phyloP scores from a whole-genome alignment of 2,329 filamentous ascomycete species.

The Stagonosporopsis tanaceti region DNA sequence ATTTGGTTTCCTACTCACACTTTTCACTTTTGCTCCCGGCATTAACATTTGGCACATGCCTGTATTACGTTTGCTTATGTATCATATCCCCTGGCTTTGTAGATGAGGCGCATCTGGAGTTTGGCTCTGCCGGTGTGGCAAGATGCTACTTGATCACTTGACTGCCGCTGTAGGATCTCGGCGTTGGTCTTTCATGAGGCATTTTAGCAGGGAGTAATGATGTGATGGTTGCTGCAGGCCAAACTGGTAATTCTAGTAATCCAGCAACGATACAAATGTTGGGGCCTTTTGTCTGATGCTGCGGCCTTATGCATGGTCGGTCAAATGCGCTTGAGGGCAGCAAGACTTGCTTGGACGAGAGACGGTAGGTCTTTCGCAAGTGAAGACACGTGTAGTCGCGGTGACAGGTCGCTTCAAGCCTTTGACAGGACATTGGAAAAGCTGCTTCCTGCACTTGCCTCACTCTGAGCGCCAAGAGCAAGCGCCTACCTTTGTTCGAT shows the following conservation, averaged over 20 bases:
- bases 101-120: slow-evolving; percentile 25
- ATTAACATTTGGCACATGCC: slow-evolving; percentile 16
- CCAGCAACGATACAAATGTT: slow-evolving; percentile 3
- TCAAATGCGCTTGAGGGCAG: neutral
- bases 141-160: slow-evolving; percentile 6
- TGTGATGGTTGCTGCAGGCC: slow-evolving; percentile 4
- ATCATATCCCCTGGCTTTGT: slow-evolving; percentile 26
- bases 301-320: neutral
- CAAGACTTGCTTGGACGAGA: neutral
- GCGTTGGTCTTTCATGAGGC: slow-evolving; percentile 23
- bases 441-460: slow-evolving; percentile 17
- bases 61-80: slow-evolving; percentile 33
- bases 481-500: slow-evolving; percentile 21
- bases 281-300: neutral
- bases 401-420: slow-evolving; percentile 3
- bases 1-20: slow-evolving; percentile 10
- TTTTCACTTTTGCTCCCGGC: slow-evolving; percentile 18
- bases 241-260: slow-evolving; percentile 18
- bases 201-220: slow-evolving; percentile 32
- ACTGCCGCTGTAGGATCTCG: slow-evolving; percentile 12
- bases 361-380: neutral
- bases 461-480: slow-evolving; percentile 9
- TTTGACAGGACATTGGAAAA: slow-evolving; percentile 5
- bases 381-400: slow-evolving; percentile 7
- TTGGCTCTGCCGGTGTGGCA: slow-evolving; percentile 17